These are phyloP conservation scores for Fusarium goolgardi DNA, from an alignment of 2,329 filamentous ascomycete genomes.

Conservation along the genomic window DNA sequence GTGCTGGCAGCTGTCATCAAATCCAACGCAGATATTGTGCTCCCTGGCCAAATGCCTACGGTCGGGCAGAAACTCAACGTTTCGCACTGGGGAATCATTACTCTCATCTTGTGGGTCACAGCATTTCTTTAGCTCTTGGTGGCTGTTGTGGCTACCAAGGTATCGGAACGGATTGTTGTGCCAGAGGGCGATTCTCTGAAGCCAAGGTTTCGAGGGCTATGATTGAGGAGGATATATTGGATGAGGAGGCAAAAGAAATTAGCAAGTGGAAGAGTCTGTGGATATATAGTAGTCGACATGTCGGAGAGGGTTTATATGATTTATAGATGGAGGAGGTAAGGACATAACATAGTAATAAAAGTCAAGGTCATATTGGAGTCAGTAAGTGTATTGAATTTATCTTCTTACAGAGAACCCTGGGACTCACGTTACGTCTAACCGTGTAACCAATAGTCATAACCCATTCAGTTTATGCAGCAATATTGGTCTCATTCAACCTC, in stretches of 20 bases:
- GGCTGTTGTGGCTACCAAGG: constrained; percentile 8
- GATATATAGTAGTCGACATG: background rate
- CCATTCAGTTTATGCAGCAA: no score
- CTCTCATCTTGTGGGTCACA: constrained; percentile 1
- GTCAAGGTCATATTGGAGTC: background rate
- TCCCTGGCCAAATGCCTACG: background rate
- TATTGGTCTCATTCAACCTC: no score
- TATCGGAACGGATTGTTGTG: constrained; percentile 11
- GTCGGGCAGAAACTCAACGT: constrained; percentile 8
- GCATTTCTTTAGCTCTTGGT: constrained; percentile 4
- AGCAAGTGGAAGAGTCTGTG: background rate
- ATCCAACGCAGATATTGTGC: background rate
- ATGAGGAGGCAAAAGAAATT: background rate
- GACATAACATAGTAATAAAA: background rate
- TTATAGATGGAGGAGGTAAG: constrained; percentile 1
- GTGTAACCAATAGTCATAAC: no score
- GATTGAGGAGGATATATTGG: background rate
- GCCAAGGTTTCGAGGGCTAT: constrained; percentile 5
- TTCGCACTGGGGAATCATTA: constrained; percentile 5
- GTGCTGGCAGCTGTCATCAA: background rate
- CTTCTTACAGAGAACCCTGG: no score
- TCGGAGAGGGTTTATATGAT: background rate
- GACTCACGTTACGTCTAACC: fast-evolving
- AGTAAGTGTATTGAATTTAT: fast-evolving
- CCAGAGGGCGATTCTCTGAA: background rate